Evolutionary conservation across 129 eudicot genomes (phyloP).

Genomic region (Ambrosia artemisiifolia): DNA sequence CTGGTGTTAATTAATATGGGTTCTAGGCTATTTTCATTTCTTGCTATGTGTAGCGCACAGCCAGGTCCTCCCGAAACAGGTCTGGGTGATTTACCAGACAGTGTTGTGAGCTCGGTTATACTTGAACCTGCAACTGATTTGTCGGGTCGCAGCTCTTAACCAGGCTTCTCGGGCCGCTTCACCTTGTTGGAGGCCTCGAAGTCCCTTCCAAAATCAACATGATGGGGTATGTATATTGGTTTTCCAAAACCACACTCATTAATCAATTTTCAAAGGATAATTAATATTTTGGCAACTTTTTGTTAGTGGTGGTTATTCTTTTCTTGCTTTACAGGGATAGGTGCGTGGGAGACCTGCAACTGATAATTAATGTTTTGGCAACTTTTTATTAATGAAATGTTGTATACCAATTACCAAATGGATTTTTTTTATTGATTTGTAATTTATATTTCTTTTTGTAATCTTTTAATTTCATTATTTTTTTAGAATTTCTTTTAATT

Average conservation of each 20-base stretch:
- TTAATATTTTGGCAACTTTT: background rate
- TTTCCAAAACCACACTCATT: background rate
- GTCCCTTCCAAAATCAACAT: slow-evolving; percentile 76
- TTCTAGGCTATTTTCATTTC: slow-evolving; percentile 37
- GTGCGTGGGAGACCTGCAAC: slow-evolving; percentile 92
- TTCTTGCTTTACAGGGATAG: slow-evolving; percentile 49
- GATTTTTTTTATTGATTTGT: too few relatives aligned
- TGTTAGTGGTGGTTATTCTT: background rate
- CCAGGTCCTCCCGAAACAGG: slow-evolving; percentile 30
- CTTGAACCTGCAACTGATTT: slow-evolving; percentile 67
- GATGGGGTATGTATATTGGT: slow-evolving; percentile 57
- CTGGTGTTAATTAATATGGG: slow-evolving; percentile 39
- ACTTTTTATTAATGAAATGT: too few relatives aligned
- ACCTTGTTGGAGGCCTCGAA: slow-evolving; percentile 97
- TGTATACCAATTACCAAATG: too few relatives aligned
- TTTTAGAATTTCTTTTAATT: too few relatives aligned
- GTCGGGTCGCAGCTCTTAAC: slow-evolving; percentile 56
- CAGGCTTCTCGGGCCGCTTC: slow-evolving; percentile 75
- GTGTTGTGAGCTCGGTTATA: slow-evolving; percentile 66
- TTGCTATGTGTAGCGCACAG: slow-evolving; percentile 12
- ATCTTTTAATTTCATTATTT: too few relatives aligned
- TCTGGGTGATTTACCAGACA: slow-evolving; percentile 89
- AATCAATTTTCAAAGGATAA: background rate
- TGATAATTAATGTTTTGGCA: slow-evolving; percentile 3
- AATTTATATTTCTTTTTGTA: too few relatives aligned